Evolutionary conservation across 345 rosid genomes (phyloP).

Genomic region (Sonneratia alba): DNA sequence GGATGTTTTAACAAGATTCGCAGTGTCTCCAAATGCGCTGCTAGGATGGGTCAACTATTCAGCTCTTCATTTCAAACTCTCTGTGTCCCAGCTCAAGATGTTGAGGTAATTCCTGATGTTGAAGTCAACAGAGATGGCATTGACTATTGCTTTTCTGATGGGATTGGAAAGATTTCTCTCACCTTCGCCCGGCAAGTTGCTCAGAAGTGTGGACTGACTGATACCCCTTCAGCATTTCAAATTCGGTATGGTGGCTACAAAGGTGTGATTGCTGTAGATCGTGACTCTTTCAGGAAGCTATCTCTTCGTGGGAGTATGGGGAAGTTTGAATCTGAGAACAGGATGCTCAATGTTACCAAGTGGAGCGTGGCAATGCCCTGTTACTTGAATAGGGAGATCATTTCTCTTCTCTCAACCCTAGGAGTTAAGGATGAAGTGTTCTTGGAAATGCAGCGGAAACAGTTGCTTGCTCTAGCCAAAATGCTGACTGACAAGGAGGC

Average conservation of each 20-base stretch:
- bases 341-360: slow-evolving; percentile 83
- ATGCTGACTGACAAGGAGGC: slow-evolving; percentile 59
- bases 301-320: slow-evolving; percentile 77
- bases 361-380: slow-evolving; percentile 86
- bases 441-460: slow-evolving; percentile 53
- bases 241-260: slow-evolving; percentile 94
- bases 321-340: slow-evolving; percentile 69
- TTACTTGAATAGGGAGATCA: slow-evolving; percentile 81
- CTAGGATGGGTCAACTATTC: slow-evolving; percentile 96
- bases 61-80: slow-evolving; percentile 75
- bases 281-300: slow-evolving; percentile 61
- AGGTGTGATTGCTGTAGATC: slow-evolving; percentile 82
- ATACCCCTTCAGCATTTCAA: slow-evolving; percentile 88
- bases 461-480: slow-evolving; percentile 43
- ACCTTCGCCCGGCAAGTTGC: slow-evolving; percentile 70
- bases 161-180: slow-evolving; percentile 82
- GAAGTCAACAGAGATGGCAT: slow-evolving; percentile 57
- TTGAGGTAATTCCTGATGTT: slow-evolving; percentile 73
- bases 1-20: slow-evolving; percentile 81
- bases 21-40: slow-evolving; percentile 80
- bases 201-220: slow-evolving; percentile 58
- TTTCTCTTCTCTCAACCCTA: slow-evolving; percentile 73
- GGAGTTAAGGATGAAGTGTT: slow-evolving; percentile 60
- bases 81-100: slow-evolving; percentile 53
- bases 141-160: slow-evolving; percentile 86